Conservation (phyloP, 2,329 filamentous ascomycete genomes). For the Clonostachys rhizophaga region DNA sequence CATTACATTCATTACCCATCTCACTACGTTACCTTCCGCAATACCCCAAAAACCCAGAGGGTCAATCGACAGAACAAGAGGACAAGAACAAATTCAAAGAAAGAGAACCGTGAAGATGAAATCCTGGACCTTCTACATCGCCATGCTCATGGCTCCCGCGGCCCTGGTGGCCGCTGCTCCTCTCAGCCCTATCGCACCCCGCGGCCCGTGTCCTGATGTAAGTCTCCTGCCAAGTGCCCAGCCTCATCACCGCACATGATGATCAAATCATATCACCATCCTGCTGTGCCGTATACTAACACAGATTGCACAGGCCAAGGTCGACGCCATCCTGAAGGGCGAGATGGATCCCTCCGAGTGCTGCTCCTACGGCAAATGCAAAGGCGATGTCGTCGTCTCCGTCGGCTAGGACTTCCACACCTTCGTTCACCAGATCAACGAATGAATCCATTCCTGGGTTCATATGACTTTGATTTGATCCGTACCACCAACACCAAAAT, state of each 20-base stretch:
- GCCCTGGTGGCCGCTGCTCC: background rate
- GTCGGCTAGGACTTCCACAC: constrained; percentile 23
- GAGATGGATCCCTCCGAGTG: constrained; percentile 41
- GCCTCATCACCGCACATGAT: background rate
- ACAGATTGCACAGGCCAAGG: constrained; percentile 14
- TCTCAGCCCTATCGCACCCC: constrained; percentile 19
- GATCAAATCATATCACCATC: background rate
- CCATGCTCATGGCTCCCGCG: too few species aligned
- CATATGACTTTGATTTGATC: too few species aligned
- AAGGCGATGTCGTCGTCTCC: constrained; percentile 41
- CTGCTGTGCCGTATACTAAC: background rate
- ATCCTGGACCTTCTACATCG: too few species aligned
- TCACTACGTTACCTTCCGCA: too few species aligned
- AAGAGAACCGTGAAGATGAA: too few species aligned
- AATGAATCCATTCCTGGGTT: too few species aligned
- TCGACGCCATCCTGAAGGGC: constrained; percentile 40
- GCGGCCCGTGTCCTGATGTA: constrained; percentile 26
- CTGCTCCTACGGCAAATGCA: constrained; percentile 49
- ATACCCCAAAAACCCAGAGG: too few species aligned
- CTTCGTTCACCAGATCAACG: too few species aligned
- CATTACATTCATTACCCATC: too few species aligned
- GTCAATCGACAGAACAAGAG: too few species aligned
- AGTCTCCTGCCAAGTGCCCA: constrained; percentile 4
- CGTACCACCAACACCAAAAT: too few species aligned
- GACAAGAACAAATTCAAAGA: too few species aligned